These are phyloP conservation scores for Penicillium psychrosexuale DNA, from an alignment of 2,329 filamentous ascomycete genomes.

Conservation along the genomic window DNA sequence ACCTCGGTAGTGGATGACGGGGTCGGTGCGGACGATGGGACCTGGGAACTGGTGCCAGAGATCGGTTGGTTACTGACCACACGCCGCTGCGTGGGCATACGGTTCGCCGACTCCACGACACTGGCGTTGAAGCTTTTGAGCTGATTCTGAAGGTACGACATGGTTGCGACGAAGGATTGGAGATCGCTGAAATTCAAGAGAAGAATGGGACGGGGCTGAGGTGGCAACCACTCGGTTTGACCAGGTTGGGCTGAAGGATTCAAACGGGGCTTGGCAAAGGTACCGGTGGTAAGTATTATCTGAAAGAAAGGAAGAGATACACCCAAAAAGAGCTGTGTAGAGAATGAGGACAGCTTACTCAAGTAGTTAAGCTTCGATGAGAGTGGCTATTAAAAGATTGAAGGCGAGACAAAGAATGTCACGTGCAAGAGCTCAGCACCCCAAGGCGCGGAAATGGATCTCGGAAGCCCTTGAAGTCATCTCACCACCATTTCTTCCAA, in stretches of 20 bases:
- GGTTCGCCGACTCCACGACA: slow-evolving; percentile 62
- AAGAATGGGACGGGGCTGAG: slow-evolving; percentile 1
- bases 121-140: slow-evolving; percentile 61
- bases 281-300: too few relatives aligned
- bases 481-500: slow-evolving; percentile 5
- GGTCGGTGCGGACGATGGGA: slow-evolving; percentile 34
- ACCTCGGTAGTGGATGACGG: slow-evolving; percentile 36
- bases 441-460: slow-evolving; percentile 14
- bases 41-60: slow-evolving; percentile 62
- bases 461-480: slow-evolving; percentile 11
- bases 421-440: slow-evolving; percentile 15
- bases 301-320: not conserved
- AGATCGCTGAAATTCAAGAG: slow-evolving; percentile 2
- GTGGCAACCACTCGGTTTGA: not conserved
- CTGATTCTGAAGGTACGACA: slow-evolving; percentile 66
- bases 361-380: not conserved
- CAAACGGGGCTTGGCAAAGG: slow-evolving; percentile 5
- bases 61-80: slow-evolving; percentile 46
- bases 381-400: slow-evolving; percentile 5
- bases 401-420: slow-evolving; percentile 7
- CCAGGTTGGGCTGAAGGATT: slow-evolving; percentile 7
- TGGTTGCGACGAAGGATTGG: slow-evolving; percentile 35
- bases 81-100: slow-evolving; percentile 55
- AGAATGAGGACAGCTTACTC: not conserved
- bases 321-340: not conserved